These are phyloP conservation scores for Aureobasidium sp. DNA, from an alignment of 2,329 filamentous ascomycete genomes.

Conservation along the genomic window DNA sequence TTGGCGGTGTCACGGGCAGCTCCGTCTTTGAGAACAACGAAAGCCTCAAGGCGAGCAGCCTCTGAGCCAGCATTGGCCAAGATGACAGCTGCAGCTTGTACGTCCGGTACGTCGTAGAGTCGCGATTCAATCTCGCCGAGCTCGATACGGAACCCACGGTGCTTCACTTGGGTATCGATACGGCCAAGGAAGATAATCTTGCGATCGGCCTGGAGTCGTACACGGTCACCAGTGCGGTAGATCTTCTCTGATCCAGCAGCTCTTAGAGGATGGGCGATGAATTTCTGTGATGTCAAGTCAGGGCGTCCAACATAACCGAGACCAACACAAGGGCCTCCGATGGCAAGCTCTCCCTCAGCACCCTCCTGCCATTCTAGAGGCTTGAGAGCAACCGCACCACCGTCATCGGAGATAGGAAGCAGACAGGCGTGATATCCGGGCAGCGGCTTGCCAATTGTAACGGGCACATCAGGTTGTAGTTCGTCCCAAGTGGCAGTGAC, in stretches of 20 bases:
- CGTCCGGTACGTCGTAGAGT: background rate
- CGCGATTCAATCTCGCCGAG: constrained; percentile 70
- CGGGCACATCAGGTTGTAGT: background rate
- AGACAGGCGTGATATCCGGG: background rate
- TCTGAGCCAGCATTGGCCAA: background rate
- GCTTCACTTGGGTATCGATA: constrained; percentile 82
- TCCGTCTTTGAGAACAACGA: background rate
- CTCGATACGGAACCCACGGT: constrained; percentile 88
- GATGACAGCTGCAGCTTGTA: background rate
- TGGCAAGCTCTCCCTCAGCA: background rate
- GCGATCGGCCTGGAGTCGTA: constrained; percentile 57
- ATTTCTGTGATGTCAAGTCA: background rate
- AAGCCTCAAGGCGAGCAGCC: background rate
- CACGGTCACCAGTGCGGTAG: constrained; percentile 76
- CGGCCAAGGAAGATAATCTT: constrained; percentile 67
- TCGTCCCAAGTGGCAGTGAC: background rate
- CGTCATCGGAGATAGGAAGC: background rate
- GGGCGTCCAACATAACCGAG: background rate
- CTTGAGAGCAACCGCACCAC: background rate
- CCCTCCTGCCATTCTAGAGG: background rate
- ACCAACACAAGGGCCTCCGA: background rate
- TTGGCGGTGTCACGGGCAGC: background rate
- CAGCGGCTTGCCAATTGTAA: background rate
- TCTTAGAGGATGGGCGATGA: background rate
- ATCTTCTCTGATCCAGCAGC: constrained; percentile 33